Conservation (phyloP, 495 filamentous ascomycete genomes). For the Annulohypoxylon stygium region DNA sequence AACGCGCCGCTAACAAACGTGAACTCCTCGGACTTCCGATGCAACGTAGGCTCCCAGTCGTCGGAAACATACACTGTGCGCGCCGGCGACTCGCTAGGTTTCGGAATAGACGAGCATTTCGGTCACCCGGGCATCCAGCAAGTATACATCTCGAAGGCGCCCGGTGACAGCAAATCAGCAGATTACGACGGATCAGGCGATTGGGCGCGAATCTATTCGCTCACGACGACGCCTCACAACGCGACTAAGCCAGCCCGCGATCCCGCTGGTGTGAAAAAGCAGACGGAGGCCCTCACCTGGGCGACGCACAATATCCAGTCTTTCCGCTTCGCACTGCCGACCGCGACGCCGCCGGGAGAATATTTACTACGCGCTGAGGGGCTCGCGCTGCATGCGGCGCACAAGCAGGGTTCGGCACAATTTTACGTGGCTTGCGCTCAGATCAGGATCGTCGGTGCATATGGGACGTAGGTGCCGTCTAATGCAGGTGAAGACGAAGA, state of each 20-base stretch:
- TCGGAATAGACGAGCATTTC: conserved; percentile 49
- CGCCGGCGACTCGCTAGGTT: conserved; percentile 52
- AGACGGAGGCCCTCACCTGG: conserved; percentile 8
- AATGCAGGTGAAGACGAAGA: not conserved
- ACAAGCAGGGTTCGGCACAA: conserved; percentile 64
- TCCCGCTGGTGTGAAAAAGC: not conserved
- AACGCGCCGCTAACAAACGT: conserved; percentile 49
- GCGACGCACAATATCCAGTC: conserved; percentile 33
- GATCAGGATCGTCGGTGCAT: conserved; percentile 58
- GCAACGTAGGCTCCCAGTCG: conserved; percentile 43
- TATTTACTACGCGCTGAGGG: conserved; percentile 74
- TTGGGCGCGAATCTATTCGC: conserved; percentile 42
- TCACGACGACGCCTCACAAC: conserved; percentile 34
- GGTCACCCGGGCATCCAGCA: conserved; percentile 50
- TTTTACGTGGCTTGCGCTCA: conserved; percentile 75
- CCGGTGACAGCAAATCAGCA: conserved; percentile 39
- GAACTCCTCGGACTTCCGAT: conserved; percentile 53
- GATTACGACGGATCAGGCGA: conserved; percentile 51
- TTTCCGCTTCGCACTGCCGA: conserved; percentile 54
- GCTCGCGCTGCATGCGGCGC: conserved; percentile 70
- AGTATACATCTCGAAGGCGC: conserved; percentile 53
- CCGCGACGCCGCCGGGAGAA: conserved; percentile 60
- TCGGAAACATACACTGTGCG: conserved; percentile 32
- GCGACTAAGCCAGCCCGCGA: not conserved
- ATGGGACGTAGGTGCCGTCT: not conserved